phyloP scores from a whole-genome alignment of 2,329 filamentous ascomycete species.

The Aspergillus brunneoviolaceus region DNA sequence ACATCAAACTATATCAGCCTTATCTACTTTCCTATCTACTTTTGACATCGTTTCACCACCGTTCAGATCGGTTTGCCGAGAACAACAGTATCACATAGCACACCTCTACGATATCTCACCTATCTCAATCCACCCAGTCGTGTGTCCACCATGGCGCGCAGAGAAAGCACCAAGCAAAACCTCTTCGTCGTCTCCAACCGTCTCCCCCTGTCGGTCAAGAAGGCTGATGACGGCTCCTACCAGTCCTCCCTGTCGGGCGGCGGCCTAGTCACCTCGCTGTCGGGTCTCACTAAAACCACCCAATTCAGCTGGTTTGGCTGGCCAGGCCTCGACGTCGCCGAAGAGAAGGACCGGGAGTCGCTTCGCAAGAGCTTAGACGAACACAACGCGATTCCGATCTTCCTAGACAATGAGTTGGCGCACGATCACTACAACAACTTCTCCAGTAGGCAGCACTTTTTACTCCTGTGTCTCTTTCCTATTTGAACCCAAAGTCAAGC shows the following conservation, averaged over 20 bases:
- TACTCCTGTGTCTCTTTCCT: neutral
- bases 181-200: slow-evolving; percentile 81
- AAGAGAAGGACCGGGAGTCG: slow-evolving; percentile 64
- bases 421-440: slow-evolving; percentile 96
- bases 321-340: slow-evolving; percentile 84
- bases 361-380: slow-evolving; percentile 73
- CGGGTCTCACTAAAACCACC: slow-evolving; percentile 82
- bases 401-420: slow-evolving; percentile 81
- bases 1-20: neutral
- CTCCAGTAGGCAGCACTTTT: slow-evolving; percentile 64
- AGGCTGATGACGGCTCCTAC: slow-evolving; percentile 71
- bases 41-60: neutral
- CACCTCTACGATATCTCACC: neutral
- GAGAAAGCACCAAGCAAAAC: slow-evolving; percentile 23
- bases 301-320: slow-evolving; percentile 96
- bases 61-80: neutral
- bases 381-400: slow-evolving; percentile 81
- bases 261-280: slow-evolving; percentile 84
- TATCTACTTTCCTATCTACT: neutral
- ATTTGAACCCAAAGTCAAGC: neutral
- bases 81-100: neutral
- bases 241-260: slow-evolving; percentile 87
- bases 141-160: neutral
- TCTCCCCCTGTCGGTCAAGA: slow-evolving; percentile 87
- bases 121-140: neutral